Evolutionary conservation across 78 protist genomes (phyloP).

Genomic region (Dictyostelium purpureum): DNA sequence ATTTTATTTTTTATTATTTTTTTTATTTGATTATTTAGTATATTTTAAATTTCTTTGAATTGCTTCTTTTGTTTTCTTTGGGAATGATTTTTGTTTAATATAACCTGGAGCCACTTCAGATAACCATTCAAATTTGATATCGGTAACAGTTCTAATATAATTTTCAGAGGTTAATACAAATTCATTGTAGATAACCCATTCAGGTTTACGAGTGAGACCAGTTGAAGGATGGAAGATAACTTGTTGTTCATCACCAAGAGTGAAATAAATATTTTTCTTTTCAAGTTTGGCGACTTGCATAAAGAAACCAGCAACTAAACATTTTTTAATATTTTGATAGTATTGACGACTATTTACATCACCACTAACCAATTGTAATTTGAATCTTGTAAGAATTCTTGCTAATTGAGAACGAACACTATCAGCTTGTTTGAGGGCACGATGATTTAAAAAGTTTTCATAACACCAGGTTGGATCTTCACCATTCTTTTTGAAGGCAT

Average conservation of each 20-base stretch:
- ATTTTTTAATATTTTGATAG: conserved; percentile 94
- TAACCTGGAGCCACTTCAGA: conserved; percentile 21
- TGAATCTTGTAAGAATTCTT: conserved; percentile 83
- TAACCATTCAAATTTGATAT: conserved; percentile 93
- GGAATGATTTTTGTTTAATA: not conserved
- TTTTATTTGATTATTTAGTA: too few relatives aligned
- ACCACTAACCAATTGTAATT: conserved; percentile 76
- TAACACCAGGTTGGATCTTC: conserved; percentile 77
- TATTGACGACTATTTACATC: conserved; percentile 69
- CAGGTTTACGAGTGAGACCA: conserved; percentile 93
- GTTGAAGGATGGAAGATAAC: conserved; percentile 97
- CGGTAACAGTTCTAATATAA: conserved; percentile 97
- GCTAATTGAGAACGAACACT: conserved; percentile 95
- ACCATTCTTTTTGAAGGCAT: conserved; percentile 90
- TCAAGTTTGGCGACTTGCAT: conserved; percentile 98
- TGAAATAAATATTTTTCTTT: conserved; percentile 95
- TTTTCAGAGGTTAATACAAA: conserved; percentile 96
- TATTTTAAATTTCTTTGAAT: conserved; percentile 4
- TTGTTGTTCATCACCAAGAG: conserved; percentile 97
- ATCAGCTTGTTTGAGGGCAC: conserved; percentile 94
- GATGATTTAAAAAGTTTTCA: conserved; percentile 93
- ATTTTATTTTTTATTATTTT: too few relatives aligned
- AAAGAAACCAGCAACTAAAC: conserved; percentile 96
- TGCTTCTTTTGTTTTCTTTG: conserved; percentile 35
- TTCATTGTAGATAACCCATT: conserved; percentile 98